Evolutionary conservation across 192 early-diverging fungal species (phyloP).

Genomic region (Coemansia sp.): DNA sequence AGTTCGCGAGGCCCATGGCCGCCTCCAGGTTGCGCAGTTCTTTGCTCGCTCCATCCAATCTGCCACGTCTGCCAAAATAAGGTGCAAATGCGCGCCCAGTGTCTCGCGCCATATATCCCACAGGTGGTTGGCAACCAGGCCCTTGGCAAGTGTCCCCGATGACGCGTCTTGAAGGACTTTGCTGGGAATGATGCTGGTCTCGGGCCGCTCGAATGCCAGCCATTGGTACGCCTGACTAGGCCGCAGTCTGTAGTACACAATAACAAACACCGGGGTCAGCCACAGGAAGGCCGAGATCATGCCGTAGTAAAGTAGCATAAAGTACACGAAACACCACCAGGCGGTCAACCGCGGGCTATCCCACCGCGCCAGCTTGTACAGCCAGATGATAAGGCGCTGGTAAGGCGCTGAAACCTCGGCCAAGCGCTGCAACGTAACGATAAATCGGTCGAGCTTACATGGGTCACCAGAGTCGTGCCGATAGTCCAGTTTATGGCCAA

Average conservation of each 20-base stretch:
- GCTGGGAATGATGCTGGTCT: constrained; percentile 51
- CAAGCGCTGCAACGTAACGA: constrained; percentile 48
- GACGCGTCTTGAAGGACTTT: constrained; percentile 47
- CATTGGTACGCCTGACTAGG: constrained; percentile 50
- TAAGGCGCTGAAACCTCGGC: constrained; percentile 53
- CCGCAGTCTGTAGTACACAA: constrained; percentile 49
- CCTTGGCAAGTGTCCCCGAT: constrained; percentile 46
- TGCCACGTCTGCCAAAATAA: constrained; percentile 45
- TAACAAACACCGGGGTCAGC: constrained; percentile 47
- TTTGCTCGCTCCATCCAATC: constrained; percentile 56
- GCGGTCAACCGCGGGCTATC: constrained; percentile 40
- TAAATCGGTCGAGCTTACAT: constrained; percentile 48
- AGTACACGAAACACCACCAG: constrained; percentile 53
- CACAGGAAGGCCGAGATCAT: constrained; percentile 37
- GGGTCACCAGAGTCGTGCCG: constrained; percentile 48
- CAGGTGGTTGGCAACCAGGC: constrained; percentile 39
- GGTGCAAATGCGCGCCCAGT: constrained; percentile 44
- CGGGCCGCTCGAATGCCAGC: constrained; percentile 51
- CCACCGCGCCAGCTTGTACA: constrained; percentile 51
- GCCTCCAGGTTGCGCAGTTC: constrained; percentile 53
- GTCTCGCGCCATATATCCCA: constrained; percentile 55
- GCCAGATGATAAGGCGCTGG: constrained; percentile 51
- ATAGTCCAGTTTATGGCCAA: constrained; percentile 48
- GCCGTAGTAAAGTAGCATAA: constrained; percentile 40
- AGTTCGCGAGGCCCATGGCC: constrained; percentile 50